Conservation (phyloP, 768 basidiomycete genomes). For the Xerocomus brunneocitrinus region DNA sequence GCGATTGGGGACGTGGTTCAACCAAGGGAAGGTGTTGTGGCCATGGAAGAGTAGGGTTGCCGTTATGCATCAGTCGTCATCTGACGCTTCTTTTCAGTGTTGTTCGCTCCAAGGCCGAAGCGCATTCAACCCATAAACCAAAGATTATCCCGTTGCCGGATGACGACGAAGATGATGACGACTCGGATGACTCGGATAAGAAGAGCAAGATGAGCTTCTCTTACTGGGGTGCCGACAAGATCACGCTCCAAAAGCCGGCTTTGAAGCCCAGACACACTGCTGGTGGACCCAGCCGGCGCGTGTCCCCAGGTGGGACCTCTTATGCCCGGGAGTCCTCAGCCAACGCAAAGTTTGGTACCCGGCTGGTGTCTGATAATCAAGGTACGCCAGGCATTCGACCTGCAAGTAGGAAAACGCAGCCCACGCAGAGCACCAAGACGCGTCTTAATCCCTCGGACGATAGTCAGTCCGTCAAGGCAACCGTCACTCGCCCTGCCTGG, state of each 20-base stretch:
- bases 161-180: constrained; percentile 53
- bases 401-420: constrained; percentile 57
- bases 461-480: constrained; percentile 60
- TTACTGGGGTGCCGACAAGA: constrained; percentile 90
- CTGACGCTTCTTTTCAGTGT: constrained; percentile 42
- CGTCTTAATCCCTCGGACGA: constrained; percentile 57
- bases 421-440: constrained; percentile 39
- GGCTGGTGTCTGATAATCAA: constrained; percentile 65
- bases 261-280: constrained; percentile 43
- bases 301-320: constrained; percentile 43
- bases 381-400: constrained; percentile 44
- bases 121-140: constrained; percentile 54
- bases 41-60: constrained; percentile 82
- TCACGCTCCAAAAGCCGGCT: constrained; percentile 78
- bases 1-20: constrained; percentile 72
- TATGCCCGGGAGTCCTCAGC: constrained; percentile 81
- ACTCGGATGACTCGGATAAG: constrained; percentile 82
- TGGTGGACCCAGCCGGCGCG: constrained; percentile 35
- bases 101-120: constrained; percentile 63
- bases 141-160: constrained; percentile 65
- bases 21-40: constrained; percentile 74
- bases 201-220: constrained; percentile 94
- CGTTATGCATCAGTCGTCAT: constrained; percentile 1
- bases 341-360: constrained; percentile 89
- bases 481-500: constrained; percentile 74